Conservation (phyloP, 257 asterid species). For the Handroanthus guayacan region DNA sequence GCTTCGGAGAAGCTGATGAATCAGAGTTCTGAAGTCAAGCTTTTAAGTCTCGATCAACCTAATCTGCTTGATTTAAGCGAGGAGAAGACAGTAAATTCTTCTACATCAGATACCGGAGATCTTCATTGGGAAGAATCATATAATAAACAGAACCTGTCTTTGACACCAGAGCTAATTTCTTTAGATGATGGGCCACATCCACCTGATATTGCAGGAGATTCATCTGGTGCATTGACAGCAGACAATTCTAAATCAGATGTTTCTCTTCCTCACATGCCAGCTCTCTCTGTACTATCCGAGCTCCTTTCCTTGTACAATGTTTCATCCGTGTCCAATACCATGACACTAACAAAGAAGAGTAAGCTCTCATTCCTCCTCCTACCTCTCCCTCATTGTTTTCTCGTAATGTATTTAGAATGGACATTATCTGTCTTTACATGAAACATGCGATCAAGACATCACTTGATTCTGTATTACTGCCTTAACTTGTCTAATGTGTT, state of each 20-base stretch:
- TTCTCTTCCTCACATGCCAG: slow-evolving; percentile 49
- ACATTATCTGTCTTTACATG: not conserved
- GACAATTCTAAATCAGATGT: slow-evolving; percentile 39
- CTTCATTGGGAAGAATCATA: slow-evolving; percentile 45
- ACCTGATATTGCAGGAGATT: slow-evolving; percentile 32
- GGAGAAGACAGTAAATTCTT: slow-evolving; percentile 33
- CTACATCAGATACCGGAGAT: slow-evolving; percentile 43
- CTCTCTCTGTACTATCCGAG: slow-evolving; percentile 60
- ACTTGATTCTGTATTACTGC: slow-evolving; percentile 1
- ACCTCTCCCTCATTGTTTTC: slow-evolving; percentile 6
- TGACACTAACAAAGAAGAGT: slow-evolving; percentile 46
- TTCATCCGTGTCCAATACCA: slow-evolving; percentile 44
- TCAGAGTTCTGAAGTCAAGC: slow-evolving; percentile 42
- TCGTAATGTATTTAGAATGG: not conserved
- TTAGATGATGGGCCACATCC: slow-evolving; percentile 42
- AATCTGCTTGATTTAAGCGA: slow-evolving; percentile 42
- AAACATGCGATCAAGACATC: not conserved
- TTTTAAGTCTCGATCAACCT: slow-evolving; percentile 48
- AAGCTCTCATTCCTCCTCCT: slow-evolving; percentile 39
- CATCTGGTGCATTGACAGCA: slow-evolving; percentile 11
- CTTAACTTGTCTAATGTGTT: slow-evolving; percentile 36
- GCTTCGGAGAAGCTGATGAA: slow-evolving; percentile 30
- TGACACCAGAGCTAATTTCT: slow-evolving; percentile 45
- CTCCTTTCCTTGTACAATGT: slow-evolving; percentile 48
- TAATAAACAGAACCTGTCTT: slow-evolving; percentile 38